Evolutionary conservation across 768 basidiomycete genomes (phyloP).

Genomic region (Boletellus sp.): DNA sequence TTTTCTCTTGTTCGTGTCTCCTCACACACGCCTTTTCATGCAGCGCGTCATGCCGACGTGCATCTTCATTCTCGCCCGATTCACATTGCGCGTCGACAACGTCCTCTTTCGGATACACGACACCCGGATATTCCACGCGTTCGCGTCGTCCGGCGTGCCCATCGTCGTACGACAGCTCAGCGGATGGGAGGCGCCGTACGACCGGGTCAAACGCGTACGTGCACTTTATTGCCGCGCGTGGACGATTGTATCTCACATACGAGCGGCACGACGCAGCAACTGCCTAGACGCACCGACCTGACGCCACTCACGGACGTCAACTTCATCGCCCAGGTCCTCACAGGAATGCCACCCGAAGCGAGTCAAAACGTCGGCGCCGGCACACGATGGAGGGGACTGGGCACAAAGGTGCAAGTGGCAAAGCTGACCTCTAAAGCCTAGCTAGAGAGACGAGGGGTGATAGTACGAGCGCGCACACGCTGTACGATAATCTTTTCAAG

Average conservation of each 20-base stretch:
- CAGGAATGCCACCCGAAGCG: constrained; percentile 54
- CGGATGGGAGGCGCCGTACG: constrained; percentile 92
- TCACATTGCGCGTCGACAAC: constrained; percentile 91
- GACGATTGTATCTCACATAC: neutral
- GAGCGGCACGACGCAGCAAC: constrained; percentile 39
- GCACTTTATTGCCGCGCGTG: neutral
- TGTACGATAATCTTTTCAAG: neutral
- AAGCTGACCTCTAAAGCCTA: constrained; percentile 1
- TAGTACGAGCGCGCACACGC: too few species aligned
- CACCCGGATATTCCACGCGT: constrained; percentile 86
- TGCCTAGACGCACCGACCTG: constrained; percentile 74
- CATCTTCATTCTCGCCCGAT: constrained; percentile 84
- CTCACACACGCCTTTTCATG: constrained; percentile 1
- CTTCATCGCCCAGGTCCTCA: constrained; percentile 72
- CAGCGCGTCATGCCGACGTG: constrained; percentile 98
- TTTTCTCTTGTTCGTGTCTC: neutral
- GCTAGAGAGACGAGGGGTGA: too few species aligned
- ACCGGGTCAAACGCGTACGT: constrained; percentile 70
- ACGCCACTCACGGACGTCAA: constrained; percentile 84
- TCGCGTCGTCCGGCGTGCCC: constrained; percentile 50
- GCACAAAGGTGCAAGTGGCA: constrained; percentile 57
- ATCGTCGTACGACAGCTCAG: constrained; percentile 73
- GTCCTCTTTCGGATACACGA: constrained; percentile 91
- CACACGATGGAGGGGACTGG: constrained; percentile 84
- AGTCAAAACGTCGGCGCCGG: constrained; percentile 62